Evolutionary conservation across 805 yeast species (phyloP).

Genomic region (Cyberlindnera americana): DNA sequence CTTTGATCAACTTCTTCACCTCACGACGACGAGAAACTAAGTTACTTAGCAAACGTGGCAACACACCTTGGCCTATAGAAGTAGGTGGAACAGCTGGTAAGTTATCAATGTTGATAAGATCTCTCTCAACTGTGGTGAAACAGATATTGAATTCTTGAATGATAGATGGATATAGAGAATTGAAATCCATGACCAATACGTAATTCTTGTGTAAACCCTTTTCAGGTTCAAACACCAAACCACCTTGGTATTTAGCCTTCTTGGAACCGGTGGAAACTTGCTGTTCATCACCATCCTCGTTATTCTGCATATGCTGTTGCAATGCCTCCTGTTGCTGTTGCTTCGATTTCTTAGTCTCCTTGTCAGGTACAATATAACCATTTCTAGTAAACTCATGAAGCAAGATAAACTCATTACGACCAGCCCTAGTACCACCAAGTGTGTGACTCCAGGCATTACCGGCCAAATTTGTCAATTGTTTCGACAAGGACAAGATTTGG

Average conservation of each 20-base stretch:
- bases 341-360: constrained; percentile 44
- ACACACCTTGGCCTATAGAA: constrained; percentile 66
- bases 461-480: constrained; percentile 87
- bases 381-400: constrained; percentile 84
- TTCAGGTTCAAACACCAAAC: constrained; percentile 95
- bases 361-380: constrained; percentile 86
- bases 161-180: constrained; percentile 93
- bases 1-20: constrained; percentile 81
- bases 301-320: constrained; percentile 22
- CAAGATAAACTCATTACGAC: constrained; percentile 89
- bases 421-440: constrained; percentile 91
- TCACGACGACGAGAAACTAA: constrained; percentile 90
- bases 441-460: constrained; percentile 98
- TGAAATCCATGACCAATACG: constrained; percentile 95
- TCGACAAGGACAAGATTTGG: constrained; percentile 84
- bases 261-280: constrained; percentile 49
- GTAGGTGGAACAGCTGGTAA: constrained; percentile 66
- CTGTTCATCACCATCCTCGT: constrained; percentile 34
- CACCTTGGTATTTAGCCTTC: constrained; percentile 83
- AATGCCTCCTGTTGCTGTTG: constrained; percentile 31
- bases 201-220: constrained; percentile 89
- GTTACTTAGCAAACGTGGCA: constrained; percentile 78
- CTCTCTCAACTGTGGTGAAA: constrained; percentile 89
- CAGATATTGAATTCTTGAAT: constrained; percentile 97
- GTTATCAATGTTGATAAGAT: constrained; percentile 49